A percentile compares a stretch with the other conserved stretches of the same genome.
phyloP scores from a whole-genome alignment of 2,329 filamentous ascomycete species.

The Tolypocladium inflatum region DNA sequence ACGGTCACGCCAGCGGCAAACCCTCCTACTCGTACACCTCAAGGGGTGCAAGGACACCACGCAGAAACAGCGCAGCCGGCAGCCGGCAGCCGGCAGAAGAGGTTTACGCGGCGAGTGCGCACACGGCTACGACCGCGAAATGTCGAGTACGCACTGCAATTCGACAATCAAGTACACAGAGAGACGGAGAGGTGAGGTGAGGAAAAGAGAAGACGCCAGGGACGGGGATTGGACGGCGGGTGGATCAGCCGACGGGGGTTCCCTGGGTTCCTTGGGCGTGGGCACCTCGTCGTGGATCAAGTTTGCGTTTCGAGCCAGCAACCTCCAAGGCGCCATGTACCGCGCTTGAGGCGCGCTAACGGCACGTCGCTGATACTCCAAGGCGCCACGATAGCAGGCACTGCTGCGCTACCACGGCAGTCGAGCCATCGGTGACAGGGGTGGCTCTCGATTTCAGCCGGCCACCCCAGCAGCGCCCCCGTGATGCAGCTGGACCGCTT shows the following conservation, averaged over 20 bases:
- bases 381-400: background rate
- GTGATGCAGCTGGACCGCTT: constrained; percentile 3
- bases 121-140: background rate
- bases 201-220: background rate
- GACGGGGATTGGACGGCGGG: background rate
- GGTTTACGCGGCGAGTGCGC: background rate
- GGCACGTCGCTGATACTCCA: background rate
- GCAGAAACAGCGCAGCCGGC: background rate
- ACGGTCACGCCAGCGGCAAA: background rate
- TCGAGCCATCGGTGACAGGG: background rate
- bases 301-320: constrained; percentile 1
- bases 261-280: background rate
- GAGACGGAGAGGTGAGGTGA: background rate
- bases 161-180: too few species aligned
- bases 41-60: background rate
- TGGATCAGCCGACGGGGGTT: background rate
- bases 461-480: constrained; percentile 1
- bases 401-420: background rate
- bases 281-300: constrained; percentile 2
- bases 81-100: background rate
- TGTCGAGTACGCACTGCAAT: background rate
- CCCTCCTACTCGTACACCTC: background rate
- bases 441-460: background rate
- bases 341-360: background rate
- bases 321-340: background rate